A percentile compares a stretch with the other conserved stretches of the same genome.
Conservation (phyloP, 345 rosid genomes). For the Pseudoturritis turrita region DNA sequence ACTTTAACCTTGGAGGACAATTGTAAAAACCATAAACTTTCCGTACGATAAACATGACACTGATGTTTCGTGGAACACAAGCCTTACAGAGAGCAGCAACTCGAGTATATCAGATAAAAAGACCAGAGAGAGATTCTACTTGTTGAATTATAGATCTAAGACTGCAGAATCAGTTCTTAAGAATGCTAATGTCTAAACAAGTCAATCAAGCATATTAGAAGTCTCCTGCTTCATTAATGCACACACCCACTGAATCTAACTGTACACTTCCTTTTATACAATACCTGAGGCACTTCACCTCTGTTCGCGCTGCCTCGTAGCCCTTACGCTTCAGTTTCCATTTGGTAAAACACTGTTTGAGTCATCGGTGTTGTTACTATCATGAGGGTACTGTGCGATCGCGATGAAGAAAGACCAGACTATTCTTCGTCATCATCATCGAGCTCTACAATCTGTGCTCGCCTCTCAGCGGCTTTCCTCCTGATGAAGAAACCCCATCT, state of each 20-base stretch:
- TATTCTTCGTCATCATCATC: conserved; percentile 53
- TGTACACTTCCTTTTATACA: conserved; percentile 20
- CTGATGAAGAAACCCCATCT: conserved; percentile 97
- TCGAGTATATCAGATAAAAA: not conserved
- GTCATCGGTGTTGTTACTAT: conserved; percentile 11
- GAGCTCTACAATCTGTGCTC: conserved; percentile 85
- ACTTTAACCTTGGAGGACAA: not conserved
- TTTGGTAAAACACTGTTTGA: conserved; percentile 6
- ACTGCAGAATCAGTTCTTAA: conserved; percentile 21
- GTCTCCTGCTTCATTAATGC: not conserved
- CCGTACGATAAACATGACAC: too few species aligned
- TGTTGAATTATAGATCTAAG: conserved; percentile 16
- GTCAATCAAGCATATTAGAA: conserved; percentile 17
- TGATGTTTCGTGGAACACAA: not conserved
- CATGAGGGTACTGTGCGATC: not conserved
- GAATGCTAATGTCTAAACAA: not conserved
- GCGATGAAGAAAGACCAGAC: conserved; percentile 19
- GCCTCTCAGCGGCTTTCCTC: conserved; percentile 96
- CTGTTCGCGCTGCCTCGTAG: not conserved
- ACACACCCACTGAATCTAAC: conserved; percentile 10
- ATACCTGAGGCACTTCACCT: not conserved
- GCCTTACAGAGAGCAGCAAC: not conserved
- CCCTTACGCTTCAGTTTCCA: not conserved
- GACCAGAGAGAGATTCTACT: not conserved
- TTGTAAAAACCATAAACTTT: not conserved